These are phyloP conservation scores for Sophora flavescens DNA, from an alignment of 306 rosid genomes.

Conservation along the genomic window DNA sequence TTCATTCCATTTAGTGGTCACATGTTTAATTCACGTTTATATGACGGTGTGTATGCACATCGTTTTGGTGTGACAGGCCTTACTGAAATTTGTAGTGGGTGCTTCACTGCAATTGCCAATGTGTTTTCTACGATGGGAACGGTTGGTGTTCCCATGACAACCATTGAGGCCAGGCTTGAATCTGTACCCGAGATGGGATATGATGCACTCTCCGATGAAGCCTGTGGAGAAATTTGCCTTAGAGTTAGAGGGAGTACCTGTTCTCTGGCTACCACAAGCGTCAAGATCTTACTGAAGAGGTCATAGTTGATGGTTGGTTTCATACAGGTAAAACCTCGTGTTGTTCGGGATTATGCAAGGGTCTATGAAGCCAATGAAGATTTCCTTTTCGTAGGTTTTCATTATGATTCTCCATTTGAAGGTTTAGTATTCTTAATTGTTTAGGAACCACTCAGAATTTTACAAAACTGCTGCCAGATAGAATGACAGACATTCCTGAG, in stretches of 20 bases:
- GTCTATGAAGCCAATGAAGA: neutral
- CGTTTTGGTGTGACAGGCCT: conserved; percentile 65
- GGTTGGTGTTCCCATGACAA: conserved; percentile 88
- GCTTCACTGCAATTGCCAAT: conserved; percentile 74
- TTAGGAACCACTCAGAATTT: neutral
- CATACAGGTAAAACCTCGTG: conserved; percentile 77
- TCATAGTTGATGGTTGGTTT: conserved; percentile 92
- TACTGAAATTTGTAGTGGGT: conserved; percentile 87
- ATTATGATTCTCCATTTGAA: conserved; percentile 11
- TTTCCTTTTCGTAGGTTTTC: neutral
- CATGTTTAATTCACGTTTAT: conserved; percentile 3
- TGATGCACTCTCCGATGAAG: conserved; percentile 76
- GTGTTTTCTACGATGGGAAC: conserved; percentile 87
- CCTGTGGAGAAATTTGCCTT: conserved; percentile 93
- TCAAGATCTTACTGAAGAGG: conserved; percentile 81
- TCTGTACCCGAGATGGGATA: conserved; percentile 68
- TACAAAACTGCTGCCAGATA: conserved; percentile 1
- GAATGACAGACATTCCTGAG: neutral
- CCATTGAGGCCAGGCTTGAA: conserved; percentile 95
- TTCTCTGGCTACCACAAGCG: conserved; percentile 93
- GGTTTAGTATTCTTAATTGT: neutral
- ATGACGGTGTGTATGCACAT: neutral
- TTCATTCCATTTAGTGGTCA: neutral
- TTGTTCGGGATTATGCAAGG: neutral
- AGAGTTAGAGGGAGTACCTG: conserved; percentile 88